Evolutionary conservation across 73 alveolate species (phyloP).

Genomic region (Effrenium voratum): DNA sequence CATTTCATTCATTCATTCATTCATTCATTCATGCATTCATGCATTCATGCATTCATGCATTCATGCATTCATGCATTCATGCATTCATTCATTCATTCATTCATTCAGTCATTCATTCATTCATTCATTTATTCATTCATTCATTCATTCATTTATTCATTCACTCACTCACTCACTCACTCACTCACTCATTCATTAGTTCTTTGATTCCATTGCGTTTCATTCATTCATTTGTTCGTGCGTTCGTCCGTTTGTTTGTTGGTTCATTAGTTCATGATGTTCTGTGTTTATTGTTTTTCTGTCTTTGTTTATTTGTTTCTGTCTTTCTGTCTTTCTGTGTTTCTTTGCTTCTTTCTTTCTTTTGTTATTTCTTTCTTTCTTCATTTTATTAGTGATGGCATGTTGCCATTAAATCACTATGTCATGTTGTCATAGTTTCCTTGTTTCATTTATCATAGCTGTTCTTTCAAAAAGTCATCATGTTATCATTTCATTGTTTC

Average conservation of each 20-base stretch:
- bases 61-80: constrained; percentile 16
- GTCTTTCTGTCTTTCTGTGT: no score
- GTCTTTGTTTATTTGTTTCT: neutral
- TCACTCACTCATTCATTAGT: neutral
- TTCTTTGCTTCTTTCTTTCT: neutral
- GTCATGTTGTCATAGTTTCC: neutral
- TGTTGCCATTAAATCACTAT: no score
- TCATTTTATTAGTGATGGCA: neutral
- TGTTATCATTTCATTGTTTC: neutral
- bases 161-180: neutral
- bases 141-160: constrained; percentile 25
- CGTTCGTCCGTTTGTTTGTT: neutral
- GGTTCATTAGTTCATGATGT: neutral
- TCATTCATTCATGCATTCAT: constrained; percentile 16
- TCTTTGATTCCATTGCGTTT: neutral
- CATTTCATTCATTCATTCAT: constrained; percentile 6
- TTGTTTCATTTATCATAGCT: neutral
- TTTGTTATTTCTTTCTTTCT: neutral
- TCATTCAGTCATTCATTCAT: constrained; percentile 10
- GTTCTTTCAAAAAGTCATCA: no score
- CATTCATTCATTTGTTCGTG: neutral
- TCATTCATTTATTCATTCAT: constrained; percentile 3
- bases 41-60: constrained; percentile 22
- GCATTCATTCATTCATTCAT: neutral
- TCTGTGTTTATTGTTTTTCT: neutral